Base-by-base conservation (phyloP, 768 basidiomycete genomes). In the Suillus alpinus region DNA sequence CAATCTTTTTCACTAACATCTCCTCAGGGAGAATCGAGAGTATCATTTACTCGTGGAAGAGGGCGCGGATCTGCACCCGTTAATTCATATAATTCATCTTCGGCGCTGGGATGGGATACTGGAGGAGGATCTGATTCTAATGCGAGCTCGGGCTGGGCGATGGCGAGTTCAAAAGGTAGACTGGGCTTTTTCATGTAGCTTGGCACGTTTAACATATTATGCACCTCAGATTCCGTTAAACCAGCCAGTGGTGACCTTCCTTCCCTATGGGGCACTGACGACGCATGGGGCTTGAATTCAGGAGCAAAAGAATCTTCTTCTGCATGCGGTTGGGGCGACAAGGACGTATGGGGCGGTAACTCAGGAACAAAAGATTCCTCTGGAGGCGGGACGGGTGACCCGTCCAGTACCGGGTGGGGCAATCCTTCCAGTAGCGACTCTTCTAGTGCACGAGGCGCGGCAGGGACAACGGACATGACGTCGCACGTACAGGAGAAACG, bases 21-120 rank as follows among this genome's bases (percentile, higher is more conserved):
- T 44, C 16, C 12, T 37, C 34, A 71, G 66, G 53, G 50, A 13
- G 31, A 58, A 14, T 62, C 59, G 53, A 63, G 58, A 32, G 13
- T 62, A n/a, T 44, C 60, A 57, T 60, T 55, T 32, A 53, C 51
- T 5, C 58, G 59, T 34, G 59, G 56, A 31, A 60, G 34, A 9
- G 60, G 60, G 32, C 36, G 47, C 6, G 58, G 60, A 59, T 58
- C 41, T 29, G 31, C 31, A 12, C 5, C 29, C 18, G 10, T 50
- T 6, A 32, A 46, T 47, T 2, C 18, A 64, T 61, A 16, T 18
- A 36, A n/a, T 29, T 5, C 56, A 39, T 56, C 18, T 50, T 18
- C 32, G 31, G 29, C 59, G 1, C 32, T 50, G 10, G 20, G 56
- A 44, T 49, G 63, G 60, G 63, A 36, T 34, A 50, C 56, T 1